Conservation (phyloP, 2,329 filamentous ascomycete genomes). For the Dactylella cylindrospora region DNA sequence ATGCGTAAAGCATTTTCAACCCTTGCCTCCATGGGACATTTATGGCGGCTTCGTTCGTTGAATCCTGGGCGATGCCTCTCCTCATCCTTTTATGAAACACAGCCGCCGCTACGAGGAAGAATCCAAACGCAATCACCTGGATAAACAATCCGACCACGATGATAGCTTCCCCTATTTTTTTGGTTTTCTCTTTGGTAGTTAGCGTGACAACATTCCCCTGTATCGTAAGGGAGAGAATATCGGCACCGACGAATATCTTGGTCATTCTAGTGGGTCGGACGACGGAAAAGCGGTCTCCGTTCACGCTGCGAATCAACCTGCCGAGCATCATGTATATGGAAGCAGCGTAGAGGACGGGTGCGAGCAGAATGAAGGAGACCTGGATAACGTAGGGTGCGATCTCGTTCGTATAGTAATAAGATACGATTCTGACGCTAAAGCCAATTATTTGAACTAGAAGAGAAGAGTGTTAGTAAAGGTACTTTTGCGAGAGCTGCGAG, state of each 20-base stretch:
- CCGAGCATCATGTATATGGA: conserved; percentile 59
- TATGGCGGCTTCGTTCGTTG: conserved; percentile 1
- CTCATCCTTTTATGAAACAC: conserved; percentile 55
- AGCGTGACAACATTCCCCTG: conserved; percentile 55
- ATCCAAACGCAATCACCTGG: conserved; percentile 61
- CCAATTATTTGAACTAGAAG: conserved; percentile 55
- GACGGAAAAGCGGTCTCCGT: conserved; percentile 54
- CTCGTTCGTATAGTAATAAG: conserved; percentile 47
- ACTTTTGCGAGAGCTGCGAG: too few species aligned
- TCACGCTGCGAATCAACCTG: conserved; percentile 47
- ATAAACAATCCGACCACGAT: conserved; percentile 61
- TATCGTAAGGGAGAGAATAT: conserved; percentile 59
- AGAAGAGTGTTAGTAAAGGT: background rate
- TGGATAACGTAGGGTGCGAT: conserved; percentile 55
- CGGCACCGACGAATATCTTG: conserved; percentile 60
- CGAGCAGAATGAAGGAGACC: conserved; percentile 55
- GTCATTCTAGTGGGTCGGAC: conserved; percentile 57
- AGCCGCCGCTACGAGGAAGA: conserved; percentile 58
- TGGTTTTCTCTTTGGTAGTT: conserved; percentile 49
- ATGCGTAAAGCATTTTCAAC: conserved; percentile 53
- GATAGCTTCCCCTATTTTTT: conserved; percentile 55
- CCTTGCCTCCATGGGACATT: conserved; percentile 17
- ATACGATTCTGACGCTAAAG: conserved; percentile 51
- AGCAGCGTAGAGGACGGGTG: conserved; percentile 57
- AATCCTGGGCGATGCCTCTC: background rate